Evolutionary conservation across 768 basidiomycete genomes (phyloP).

Genomic region (Podaxis carcinomalis): DNA sequence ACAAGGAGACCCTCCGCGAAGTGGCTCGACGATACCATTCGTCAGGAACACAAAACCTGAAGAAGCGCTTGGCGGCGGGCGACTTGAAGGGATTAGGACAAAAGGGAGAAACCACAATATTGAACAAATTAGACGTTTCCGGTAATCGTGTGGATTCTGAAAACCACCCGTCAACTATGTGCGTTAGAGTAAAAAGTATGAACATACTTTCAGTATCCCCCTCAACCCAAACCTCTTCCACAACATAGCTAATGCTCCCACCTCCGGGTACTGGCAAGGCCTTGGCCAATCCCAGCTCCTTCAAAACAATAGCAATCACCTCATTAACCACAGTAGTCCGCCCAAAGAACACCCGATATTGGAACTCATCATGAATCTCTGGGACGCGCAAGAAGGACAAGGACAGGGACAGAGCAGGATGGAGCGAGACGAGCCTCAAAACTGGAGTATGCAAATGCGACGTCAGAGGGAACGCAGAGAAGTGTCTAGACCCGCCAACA

Average conservation of each 20-base stretch:
- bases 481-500: conserved; percentile 40
- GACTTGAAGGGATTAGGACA: conserved; percentile 38
- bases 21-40: conserved; percentile 77
- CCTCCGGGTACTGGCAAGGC: conserved; percentile 63
- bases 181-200: conserved; percentile 11
- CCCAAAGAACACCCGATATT: conserved; percentile 63
- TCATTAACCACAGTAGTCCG: conserved; percentile 51
- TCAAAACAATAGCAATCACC: conserved; percentile 44
- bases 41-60: conserved; percentile 70
- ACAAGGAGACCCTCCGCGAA: conserved; percentile 45
- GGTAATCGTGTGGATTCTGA: conserved; percentile 44
- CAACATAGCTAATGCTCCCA: conserved; percentile 63
- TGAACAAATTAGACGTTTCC: conserved; percentile 34
- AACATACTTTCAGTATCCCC: conserved; percentile 51
- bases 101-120: conserved; percentile 37
- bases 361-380: conserved; percentile 71
- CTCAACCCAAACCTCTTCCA: conserved; percentile 65
- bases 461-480: conserved; percentile 68
- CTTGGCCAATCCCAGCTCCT: conserved; percentile 69
- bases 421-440: conserved; percentile 68
- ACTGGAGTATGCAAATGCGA: conserved; percentile 62
- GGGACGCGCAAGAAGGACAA: conserved; percentile 65
- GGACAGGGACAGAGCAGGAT: conserved; percentile 50
- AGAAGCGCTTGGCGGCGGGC: conserved; percentile 34
- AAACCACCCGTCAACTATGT: background rate